phyloP scores from a whole-genome alignment of 2,329 filamentous ascomycete species.

The Drechslera avenae region DNA sequence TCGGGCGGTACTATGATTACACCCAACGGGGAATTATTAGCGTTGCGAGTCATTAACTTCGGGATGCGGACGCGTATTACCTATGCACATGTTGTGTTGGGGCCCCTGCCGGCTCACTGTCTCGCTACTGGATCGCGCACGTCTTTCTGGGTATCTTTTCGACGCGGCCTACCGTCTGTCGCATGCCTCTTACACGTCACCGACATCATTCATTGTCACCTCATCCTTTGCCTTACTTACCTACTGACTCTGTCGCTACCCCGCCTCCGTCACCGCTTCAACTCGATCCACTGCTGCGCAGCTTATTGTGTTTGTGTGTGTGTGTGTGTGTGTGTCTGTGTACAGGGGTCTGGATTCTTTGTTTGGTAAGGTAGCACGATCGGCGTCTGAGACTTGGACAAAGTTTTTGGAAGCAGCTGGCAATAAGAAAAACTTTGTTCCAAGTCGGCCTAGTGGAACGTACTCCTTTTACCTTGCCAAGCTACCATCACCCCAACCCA shows the following conservation, averaged over 20 bases:
- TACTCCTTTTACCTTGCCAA: slow-evolving; percentile 39
- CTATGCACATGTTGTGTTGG: slow-evolving; percentile 21
- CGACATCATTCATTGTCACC: slow-evolving; percentile 13
- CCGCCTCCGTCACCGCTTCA: neutral
- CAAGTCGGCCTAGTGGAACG: slow-evolving; percentile 34
- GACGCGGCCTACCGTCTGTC: slow-evolving; percentile 19
- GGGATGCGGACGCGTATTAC: slow-evolving; percentile 29
- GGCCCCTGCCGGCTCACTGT: slow-evolving; percentile 21
- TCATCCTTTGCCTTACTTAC: no score
- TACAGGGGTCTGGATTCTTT: slow-evolving; percentile 13
- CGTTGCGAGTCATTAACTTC: slow-evolving; percentile 34
- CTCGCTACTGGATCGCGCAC: slow-evolving; percentile 19
- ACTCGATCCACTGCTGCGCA: slow-evolving; percentile 4
- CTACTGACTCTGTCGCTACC: neutral
- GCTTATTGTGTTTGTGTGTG: neutral
- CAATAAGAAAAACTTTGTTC: slow-evolving; percentile 36
- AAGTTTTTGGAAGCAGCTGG: slow-evolving; percentile 28
- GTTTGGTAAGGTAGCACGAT: slow-evolving; percentile 24
- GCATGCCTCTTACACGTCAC: slow-evolving; percentile 23
- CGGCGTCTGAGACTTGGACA: slow-evolving; percentile 31
- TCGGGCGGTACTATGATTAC: slow-evolving; percentile 35
- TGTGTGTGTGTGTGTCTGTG: neutral
- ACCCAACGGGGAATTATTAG: slow-evolving; percentile 28
- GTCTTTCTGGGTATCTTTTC: slow-evolving; percentile 24
- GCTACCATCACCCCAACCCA: slow-evolving; percentile 24